A percentile compares a stretch with the other conserved stretches of the same genome.
phyloP scores from a whole-genome alignment of 2,329 filamentous ascomycete genomes.

The Colletotrichum tropicicola region DNA sequence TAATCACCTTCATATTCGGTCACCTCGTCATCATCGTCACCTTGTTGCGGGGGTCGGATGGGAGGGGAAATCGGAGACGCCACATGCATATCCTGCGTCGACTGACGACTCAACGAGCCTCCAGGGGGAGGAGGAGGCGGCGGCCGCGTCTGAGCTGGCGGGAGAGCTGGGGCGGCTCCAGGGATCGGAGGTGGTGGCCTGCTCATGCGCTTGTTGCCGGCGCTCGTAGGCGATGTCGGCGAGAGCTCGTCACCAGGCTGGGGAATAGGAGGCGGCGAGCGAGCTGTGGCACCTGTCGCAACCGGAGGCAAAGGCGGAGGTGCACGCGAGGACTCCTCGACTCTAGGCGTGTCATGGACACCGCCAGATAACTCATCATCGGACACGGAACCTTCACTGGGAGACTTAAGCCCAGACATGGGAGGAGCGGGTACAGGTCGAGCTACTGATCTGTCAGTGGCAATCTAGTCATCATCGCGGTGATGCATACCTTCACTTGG shows the following conservation, averaged over 20 bases:
- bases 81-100: conserved; percentile 64
- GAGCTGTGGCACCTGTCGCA: conserved; percentile 31
- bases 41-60: conserved; percentile 60
- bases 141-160: conserved; percentile 65
- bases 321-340: conserved; percentile 26
- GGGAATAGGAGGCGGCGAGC: conserved; percentile 45
- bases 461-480: not conserved
- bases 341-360: conserved; percentile 12
- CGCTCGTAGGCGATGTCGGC: conserved; percentile 52
- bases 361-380: conserved; percentile 82
- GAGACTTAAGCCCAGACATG: conserved; percentile 60
- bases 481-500: conserved; percentile 66
- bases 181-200: conserved; percentile 70
- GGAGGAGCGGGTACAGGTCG: conserved; percentile 68
- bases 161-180: conserved; percentile 54
- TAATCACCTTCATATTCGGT: conserved; percentile 98
- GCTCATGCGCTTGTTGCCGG: conserved; percentile 62
- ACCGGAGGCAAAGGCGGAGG: conserved; percentile 52
- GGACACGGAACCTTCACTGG: conserved; percentile 83
- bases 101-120: conserved; percentile 60
- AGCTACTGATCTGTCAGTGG: conserved; percentile 52
- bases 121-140: conserved; percentile 74
- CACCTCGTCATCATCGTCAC: conserved; percentile 76
- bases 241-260: conserved; percentile 49
- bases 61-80: conserved; percentile 51